Conservation (phyloP, 805 yeast species). For the Candida pini region DNA sequence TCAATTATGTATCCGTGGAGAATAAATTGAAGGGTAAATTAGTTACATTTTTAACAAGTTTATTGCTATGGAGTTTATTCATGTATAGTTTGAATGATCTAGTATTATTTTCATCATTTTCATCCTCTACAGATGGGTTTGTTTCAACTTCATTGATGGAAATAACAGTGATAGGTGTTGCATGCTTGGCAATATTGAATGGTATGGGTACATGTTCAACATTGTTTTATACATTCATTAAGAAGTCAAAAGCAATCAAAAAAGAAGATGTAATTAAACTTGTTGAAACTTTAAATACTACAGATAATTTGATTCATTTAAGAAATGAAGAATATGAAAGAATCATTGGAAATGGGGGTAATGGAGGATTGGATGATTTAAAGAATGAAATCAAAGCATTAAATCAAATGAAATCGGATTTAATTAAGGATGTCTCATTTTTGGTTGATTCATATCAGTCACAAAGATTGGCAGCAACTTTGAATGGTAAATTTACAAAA, state of each 20-base stretch:
- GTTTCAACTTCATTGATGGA: constrained; percentile 35
- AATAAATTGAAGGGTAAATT: not conserved
- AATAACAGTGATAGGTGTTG: constrained; percentile 42
- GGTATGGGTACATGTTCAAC: constrained; percentile 50
- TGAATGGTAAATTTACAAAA: constrained; percentile 10
- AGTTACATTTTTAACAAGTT: constrained; percentile 10
- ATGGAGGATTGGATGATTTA: constrained; percentile 23
- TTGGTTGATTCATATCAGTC: constrained; percentile 7
- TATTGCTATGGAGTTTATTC: constrained; percentile 29
- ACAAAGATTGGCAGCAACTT: constrained; percentile 6
- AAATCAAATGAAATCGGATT: constrained; percentile 22
- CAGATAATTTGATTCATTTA: constrained; percentile 30
- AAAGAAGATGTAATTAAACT: constrained; percentile 30
- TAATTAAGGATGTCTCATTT: constrained; percentile 13
- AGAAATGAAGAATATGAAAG: constrained; percentile 29
- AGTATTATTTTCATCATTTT: not conserved
- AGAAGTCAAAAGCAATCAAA: constrained; percentile 18
- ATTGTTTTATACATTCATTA: constrained; percentile 27
- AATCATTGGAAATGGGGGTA: not conserved
- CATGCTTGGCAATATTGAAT: constrained; percentile 43
- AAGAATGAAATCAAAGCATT: constrained; percentile 36
- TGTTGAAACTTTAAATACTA: constrained; percentile 37
- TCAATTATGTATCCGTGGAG: not conserved
- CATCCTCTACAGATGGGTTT: not conserved
- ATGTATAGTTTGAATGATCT: constrained; percentile 24